phyloP scores from a whole-genome alignment of 2,329 filamentous ascomycete genomes.

The Aspergillus sp. region DNA sequence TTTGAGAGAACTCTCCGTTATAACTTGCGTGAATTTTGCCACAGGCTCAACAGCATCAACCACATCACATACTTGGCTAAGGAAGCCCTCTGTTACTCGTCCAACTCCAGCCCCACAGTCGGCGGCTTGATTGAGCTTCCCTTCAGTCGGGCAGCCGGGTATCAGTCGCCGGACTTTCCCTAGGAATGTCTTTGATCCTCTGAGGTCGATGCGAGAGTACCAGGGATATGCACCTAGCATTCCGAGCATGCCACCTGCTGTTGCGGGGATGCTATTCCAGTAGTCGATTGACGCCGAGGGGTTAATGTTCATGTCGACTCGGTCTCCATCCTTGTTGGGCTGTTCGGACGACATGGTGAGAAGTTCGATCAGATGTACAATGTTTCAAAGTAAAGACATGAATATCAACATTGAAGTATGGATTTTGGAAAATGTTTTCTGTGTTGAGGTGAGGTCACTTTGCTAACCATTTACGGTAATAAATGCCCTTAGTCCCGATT shows the following conservation, averaged over 20 bases:
- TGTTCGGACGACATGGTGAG: neutral
- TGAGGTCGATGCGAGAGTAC: neutral
- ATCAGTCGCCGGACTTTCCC: neutral
- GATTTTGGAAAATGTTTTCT: no score
- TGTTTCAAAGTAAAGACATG: no score
- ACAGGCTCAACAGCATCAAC: conserved; percentile 88
- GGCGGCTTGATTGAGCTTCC: conserved; percentile 36
- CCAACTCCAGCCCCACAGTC: conserved; percentile 74
- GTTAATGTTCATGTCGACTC: neutral
- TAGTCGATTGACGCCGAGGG: neutral
- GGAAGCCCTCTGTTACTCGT: conserved; percentile 73
- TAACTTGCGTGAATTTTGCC: neutral
- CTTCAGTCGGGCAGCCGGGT: neutral
- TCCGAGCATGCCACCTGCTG: neutral
- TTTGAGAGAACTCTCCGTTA: neutral
- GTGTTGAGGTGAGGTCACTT: no score
- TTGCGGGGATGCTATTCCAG: neutral
- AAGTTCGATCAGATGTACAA: no score
- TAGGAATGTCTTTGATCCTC: neutral
- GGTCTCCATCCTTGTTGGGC: neutral
- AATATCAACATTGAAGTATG: no score
- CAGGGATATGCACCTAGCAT: neutral
- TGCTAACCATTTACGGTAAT: no score
- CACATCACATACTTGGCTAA: conserved; percentile 66
- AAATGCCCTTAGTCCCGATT: no score